Evolutionary conservation across 2,329 filamentous ascomycete genomes (phyloP), one percentile per base, ranked within the genome.

Genomic region (Trichoderma harzianum): DNA sequence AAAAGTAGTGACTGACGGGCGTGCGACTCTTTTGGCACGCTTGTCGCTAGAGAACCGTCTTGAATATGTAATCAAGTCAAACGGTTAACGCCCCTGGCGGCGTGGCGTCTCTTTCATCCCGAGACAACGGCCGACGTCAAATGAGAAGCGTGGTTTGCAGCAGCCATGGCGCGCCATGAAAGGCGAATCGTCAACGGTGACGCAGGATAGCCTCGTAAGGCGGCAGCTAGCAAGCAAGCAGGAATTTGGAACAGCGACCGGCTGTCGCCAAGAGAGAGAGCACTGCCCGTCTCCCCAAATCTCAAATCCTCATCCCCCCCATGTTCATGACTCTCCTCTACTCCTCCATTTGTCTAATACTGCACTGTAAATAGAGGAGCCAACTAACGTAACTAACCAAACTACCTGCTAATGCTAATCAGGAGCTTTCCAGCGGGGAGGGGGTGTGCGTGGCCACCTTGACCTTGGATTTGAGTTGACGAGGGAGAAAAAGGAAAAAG

Each of bases 51-150:
- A 58, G 55, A 18, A 58, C 10, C 28, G n/a, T 53, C 3, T 53
- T 51, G 55, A 5, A 34, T 30, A 60, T 60, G 66, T 69, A 61
- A 69, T 69, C 66, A 61, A 68, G 39, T 5, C 36, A 51, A 61
- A 69, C 36, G 55, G 66, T 69, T 69, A 53, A 69, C 66, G 66
- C 66, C 66, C 66, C 66, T 69, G 66, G 66, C 66, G 66, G 66
- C 66, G 66, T 69, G 66, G 66, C 66, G 66, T 69, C 39, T 51
- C 66, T 62, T 69, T 69, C 66, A 66, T 69, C 66, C 66, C 66
- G 66, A 69, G 66, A 69, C 66, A 69, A 69, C 66, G 66, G 66
- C 66, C 66, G 66, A 69, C 66, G 66, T 69, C 66, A 69, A 69
- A 69, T 69, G 66, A 69, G 53, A 69, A n/a, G 16, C 58, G 66